Base-by-base conservation (phyloP, 169 alveolate genomes). In the Neospora caninum region DNA sequence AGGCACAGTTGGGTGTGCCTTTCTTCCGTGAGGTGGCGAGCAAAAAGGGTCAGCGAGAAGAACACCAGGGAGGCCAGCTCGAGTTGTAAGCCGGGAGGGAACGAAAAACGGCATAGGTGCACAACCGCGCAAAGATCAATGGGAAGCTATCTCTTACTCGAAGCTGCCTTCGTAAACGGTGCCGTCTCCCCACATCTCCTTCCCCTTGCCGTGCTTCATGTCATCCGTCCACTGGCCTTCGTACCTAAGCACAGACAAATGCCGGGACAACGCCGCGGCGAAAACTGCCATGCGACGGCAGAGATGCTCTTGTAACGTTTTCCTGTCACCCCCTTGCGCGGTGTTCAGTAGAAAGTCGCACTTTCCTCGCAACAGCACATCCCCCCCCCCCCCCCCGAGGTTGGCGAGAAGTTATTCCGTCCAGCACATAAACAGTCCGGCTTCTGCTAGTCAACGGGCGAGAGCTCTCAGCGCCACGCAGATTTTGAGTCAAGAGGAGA, bases 191-290 rank as follows among this genome's bases (percentile, higher is more conserved):
- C 98, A 97, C 18, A 86, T 94, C 93, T 97, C 98, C 7, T 95
- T 93, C 4, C 99, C 99, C 70, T 95, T 95, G 31, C 99, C 99
- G 95, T 97, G 95, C 91, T 97, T 97, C 49, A 95, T 93, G 80
- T 97, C 96, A 31, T 97, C 98, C 58, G 91, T 91, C 98, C 98
- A 98, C 78, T 97, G 97, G 2, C 98, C 99, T 49, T 29, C 84
- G 92, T 93, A 93, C 83, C 95, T 93, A 87, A n/a, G 36, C 42
- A 73, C 73, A 69, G 43, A 88, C 82, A 43, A 22, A 88, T 18
- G 18, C n/a, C 9, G 42, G n/a, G 6, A 43, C 54, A 54, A 39
- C 58, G 78, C 27, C 7, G 9, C 45, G 10, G 42, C 7, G 45
- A 22, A 25, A 10, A n/a, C 45, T 7, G 20, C 67, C 20, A 38